Evolutionary conservation across 768 basidiomycete genomes (phyloP).

Genomic region (Suillus fuscotomentosus): DNA sequence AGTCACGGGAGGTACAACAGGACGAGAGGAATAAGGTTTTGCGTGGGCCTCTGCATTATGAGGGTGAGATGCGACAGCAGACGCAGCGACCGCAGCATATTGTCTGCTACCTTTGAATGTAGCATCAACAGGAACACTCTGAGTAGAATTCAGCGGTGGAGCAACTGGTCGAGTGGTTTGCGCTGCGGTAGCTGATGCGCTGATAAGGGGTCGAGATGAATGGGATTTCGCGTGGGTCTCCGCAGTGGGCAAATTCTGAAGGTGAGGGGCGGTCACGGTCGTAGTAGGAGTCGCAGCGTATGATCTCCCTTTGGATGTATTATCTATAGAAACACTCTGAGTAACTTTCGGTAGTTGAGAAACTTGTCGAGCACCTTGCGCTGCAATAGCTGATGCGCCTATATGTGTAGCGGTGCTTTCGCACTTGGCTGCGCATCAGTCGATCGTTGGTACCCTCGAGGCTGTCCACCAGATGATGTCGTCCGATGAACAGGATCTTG

Average conservation of each 20-base stretch:
- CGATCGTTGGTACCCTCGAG: constrained; percentile 25
- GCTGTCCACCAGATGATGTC: constrained; percentile 13
- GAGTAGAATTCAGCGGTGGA: not conserved
- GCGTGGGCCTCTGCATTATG: constrained; percentile 13
- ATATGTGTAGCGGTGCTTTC: constrained; percentile 10
- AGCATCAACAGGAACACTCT: not conserved
- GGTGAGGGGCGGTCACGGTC: not conserved
- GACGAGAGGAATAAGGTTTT: constrained; percentile 21
- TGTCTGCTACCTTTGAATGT: not conserved
- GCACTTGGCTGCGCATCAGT: constrained; percentile 19
- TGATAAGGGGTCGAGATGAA: constrained; percentile 14
- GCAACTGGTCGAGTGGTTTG: not conserved
- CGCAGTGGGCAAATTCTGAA: not conserved
- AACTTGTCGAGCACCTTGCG: not conserved
- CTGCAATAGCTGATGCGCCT: not conserved
- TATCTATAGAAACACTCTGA: not conserved
- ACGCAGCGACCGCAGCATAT: not conserved
- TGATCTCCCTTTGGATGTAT: not conserved
- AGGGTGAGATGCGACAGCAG: constrained; percentile 2
- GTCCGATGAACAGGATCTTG: constrained; percentile 18
- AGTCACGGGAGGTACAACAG: constrained; percentile 14
- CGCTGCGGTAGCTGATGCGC: constrained; percentile 1
- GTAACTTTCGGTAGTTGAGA: not conserved
- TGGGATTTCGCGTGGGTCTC: constrained; percentile 21
- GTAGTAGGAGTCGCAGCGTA: not conserved